Base-by-base conservation (phyloP, 768 basidiomycete species). In the Neoboletus brunneissimus region DNA sequence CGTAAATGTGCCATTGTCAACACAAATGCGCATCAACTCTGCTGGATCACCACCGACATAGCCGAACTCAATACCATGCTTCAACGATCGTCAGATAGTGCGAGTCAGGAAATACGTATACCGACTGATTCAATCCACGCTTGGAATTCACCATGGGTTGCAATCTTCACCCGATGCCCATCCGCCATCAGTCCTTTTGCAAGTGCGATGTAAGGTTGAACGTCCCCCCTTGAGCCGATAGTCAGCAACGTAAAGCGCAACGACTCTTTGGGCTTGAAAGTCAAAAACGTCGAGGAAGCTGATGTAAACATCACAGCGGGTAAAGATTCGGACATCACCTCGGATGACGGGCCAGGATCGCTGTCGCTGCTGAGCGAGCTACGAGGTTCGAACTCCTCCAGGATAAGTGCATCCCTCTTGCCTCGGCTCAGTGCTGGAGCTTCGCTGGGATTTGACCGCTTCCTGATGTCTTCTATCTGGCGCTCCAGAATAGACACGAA, bases 1-100 rank as follows among this genome's bases (percentile, higher is more conserved):
- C 0, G 96, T 97, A 68, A 98, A 99, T 55, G 88, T 97, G 58
- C 97, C 97, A 72, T 99, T 98, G 73, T 98, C 96, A 34, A 98
- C 88, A 70, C 95, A 98, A 60, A 99, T 93, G 51, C 91, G 83
- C 94, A 98, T 95, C 41, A 99, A 76, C 72, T 98, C 96, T 1
- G 97, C 95, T 11, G 96, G 96, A 72, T 98, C 97, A 27, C 96
- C 96, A 12, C 97, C 96, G 42, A 98, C 94, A 61, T 83, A 88
- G 12, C 89, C 89, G 70, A 89, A 98, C 67, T 94, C 94, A 64
- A 99, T 97, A n/a, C 93, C 94, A 68, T 98, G 81, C 94, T 97
- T 60, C 35, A 12, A 56, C 49, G 40, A 54, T 11, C 32, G 15
- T 57, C 54, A 64, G 50, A 57, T 20, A 18, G 29, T 22, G 37